Evolutionary conservation across 768 basidiomycete species (phyloP).

Genomic region (Agrocybe praecox): DNA sequence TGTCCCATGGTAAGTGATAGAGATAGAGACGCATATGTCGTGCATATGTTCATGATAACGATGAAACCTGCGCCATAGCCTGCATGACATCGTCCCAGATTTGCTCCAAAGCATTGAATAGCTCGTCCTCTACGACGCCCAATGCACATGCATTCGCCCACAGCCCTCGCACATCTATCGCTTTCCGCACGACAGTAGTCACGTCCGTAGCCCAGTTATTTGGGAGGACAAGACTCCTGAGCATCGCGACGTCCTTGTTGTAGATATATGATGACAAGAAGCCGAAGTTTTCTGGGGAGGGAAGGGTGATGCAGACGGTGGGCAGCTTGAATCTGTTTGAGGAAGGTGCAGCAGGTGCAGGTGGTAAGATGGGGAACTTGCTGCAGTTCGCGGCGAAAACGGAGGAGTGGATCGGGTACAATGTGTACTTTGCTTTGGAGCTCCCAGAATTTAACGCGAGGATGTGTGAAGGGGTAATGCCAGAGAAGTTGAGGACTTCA

Average conservation of each 20-base stretch:
- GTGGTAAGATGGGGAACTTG: constrained; percentile 11
- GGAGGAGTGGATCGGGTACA: constrained; percentile 18
- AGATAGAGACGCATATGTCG: too few relatives aligned
- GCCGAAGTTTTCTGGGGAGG: constrained; percentile 15
- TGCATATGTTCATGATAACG: background rate
- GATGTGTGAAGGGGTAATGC: constrained; percentile 17
- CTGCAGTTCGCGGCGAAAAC: constrained; percentile 20
- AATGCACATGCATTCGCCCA: constrained; percentile 19
- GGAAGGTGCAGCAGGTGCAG: constrained; percentile 2
- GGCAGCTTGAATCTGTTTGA: constrained; percentile 11
- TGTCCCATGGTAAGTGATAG: background rate
- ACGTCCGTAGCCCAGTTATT: constrained; percentile 7
- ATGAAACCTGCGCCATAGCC: constrained; percentile 1
- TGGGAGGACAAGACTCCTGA: constrained; percentile 8
- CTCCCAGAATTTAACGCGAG: constrained; percentile 10
- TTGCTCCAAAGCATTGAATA: constrained; percentile 14
- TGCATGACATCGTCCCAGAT: constrained; percentile 11
- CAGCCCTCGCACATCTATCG: constrained; percentile 11
- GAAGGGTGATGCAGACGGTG: constrained; percentile 13
- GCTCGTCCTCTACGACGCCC: constrained; percentile 8
- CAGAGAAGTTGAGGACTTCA: constrained; percentile 2
- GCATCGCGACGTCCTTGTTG: constrained; percentile 4
- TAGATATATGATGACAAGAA: constrained; percentile 7
- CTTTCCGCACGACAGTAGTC: constrained; percentile 3
- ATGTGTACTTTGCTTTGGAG: background rate